Conservation (phyloP, 148 eudicot species). For the Arbutus unedo region DNA sequence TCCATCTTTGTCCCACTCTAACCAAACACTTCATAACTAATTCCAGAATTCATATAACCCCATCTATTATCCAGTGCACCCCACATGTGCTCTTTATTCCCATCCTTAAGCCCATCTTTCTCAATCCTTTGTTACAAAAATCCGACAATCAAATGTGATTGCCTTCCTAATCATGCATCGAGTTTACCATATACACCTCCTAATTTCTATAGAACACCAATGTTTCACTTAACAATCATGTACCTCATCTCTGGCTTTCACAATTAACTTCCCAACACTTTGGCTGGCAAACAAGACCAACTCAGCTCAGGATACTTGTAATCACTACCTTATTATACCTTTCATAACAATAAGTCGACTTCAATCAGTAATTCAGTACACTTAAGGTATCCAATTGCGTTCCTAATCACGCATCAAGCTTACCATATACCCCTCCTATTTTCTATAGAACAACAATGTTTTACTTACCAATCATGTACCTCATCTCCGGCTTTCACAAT, state of each 20-base stretch:
- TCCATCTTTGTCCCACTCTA: too few relatives aligned
- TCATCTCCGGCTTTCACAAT: not conserved
- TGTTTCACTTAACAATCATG: not conserved
- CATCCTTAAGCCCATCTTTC: too few relatives aligned
- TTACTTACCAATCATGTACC: not conserved
- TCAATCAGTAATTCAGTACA: not conserved
- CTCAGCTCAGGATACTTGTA: not conserved
- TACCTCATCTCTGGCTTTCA: not conserved
- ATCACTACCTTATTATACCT: not conserved
- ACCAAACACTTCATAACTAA: too few relatives aligned
- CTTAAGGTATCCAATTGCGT: not conserved
- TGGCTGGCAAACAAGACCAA: not conserved
- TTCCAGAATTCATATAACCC: too few relatives aligned
- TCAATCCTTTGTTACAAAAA: too few relatives aligned
- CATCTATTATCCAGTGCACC: too few relatives aligned
- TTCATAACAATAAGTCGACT: not conserved
- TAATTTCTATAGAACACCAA: not conserved
- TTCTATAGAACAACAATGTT: not conserved
- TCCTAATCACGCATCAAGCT: not conserved
- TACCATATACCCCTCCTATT: not conserved
- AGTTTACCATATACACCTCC: not conserved
- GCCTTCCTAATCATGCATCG: not conserved
- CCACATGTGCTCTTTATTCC: too few relatives aligned
- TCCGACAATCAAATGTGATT: not conserved
- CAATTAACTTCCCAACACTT: not conserved